A percentile compares a stretch with the other conserved stretches of the same genome.
Evolutionary conservation across 2,329 filamentous ascomycete genomes (phyloP).

Genomic region (Dichotomopilus funicola): DNA sequence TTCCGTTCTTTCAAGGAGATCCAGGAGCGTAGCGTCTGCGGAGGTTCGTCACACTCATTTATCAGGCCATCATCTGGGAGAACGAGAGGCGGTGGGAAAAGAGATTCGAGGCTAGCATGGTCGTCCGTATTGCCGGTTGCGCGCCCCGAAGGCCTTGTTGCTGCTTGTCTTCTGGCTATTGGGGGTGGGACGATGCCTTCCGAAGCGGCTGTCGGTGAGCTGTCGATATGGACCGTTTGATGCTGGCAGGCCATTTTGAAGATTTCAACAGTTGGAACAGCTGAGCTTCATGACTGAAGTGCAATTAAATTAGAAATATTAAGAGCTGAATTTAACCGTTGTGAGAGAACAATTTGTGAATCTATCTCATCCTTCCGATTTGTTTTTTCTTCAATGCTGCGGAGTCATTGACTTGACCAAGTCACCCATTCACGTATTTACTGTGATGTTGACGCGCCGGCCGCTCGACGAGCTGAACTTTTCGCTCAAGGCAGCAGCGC

Average conservation of each 20-base stretch:
- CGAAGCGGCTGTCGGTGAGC: slow-evolving; percentile 27
- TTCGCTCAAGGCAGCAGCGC: too few relatives aligned
- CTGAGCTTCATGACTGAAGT: too few relatives aligned
- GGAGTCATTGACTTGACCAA: too few relatives aligned
- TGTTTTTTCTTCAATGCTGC: too few relatives aligned
- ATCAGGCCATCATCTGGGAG: slow-evolving; percentile 55
- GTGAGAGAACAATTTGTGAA: too few relatives aligned
- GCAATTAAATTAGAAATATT: too few relatives aligned
- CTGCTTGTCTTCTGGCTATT: slow-evolving; percentile 21
- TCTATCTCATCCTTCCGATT: too few relatives aligned
- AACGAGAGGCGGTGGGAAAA: slow-evolving; percentile 53
- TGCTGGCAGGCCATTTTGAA: slow-evolving; percentile 8
- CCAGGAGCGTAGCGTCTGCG: slow-evolving; percentile 34
- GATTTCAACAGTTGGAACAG: too few relatives aligned
- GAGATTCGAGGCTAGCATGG: slow-evolving; percentile 7
- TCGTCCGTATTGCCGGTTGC: slow-evolving; percentile 4
- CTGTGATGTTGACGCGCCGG: too few relatives aligned
- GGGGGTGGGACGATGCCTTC: slow-evolving; percentile 28
- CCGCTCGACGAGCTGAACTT: too few relatives aligned
- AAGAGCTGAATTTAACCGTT: too few relatives aligned
- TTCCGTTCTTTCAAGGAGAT: slow-evolving; percentile 37
- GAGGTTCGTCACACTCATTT: slow-evolving; percentile 42
- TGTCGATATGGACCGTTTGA: slow-evolving; percentile 22
- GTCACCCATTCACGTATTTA: too few relatives aligned
- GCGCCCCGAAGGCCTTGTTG: slow-evolving; percentile 15